Base-by-base conservation (phyloP, 805 yeast genomes). In the Candida quercuum region DNA sequence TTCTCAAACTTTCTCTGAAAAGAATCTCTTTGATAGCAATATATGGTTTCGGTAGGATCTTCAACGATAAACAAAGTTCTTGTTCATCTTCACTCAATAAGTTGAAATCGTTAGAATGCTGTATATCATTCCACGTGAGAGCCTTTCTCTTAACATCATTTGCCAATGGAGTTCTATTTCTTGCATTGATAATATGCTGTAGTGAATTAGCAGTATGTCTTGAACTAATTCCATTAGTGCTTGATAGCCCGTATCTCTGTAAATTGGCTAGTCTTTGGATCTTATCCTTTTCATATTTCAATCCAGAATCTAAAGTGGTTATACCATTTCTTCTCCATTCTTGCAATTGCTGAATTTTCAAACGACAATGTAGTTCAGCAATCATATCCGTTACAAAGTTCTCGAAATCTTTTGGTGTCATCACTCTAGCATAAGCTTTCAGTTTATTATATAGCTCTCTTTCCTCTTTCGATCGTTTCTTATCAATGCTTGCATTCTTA, bases 281-380 rank as follows among this genome's bases (percentile, higher is more conserved):
- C 57, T 86, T 86, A 57, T 94, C 99, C 57, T 86, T 84, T 56
- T 93, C 99, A 57, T 78, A 93, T 57, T 80, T 84, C 24, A 69
- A 61, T 5, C 98, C 99, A 35, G 76, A 82, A 43, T 89, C 96
- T 30, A 86, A 49, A 0, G 86, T 77, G 4, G 88, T 83, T 35
- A 93, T 74, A 5, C 99, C 99, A 57, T 86, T 82, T 34, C 80
- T 73, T 45, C 99, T 74, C 87, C 96, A 94, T 54, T 83, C 91
- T 60, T 93, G 99, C 22, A 94, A 65, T 60, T 88, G 96, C 36
- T 82, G 84, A 34, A 93, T 88, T 45, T 94, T 74, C 26, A 80
- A 72, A 40, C 97, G 71, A 47, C 86, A 78, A 48, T 78, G 79
- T 36, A 86, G 71, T 61, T 93, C 99, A 11, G 77, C 76, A 31